A percentile compares a stretch with the other conserved stretches of the same genome.
Conservation (phyloP, 2,329 filamentous ascomycete species). For the Hymenoscyphus fraxineus region DNA sequence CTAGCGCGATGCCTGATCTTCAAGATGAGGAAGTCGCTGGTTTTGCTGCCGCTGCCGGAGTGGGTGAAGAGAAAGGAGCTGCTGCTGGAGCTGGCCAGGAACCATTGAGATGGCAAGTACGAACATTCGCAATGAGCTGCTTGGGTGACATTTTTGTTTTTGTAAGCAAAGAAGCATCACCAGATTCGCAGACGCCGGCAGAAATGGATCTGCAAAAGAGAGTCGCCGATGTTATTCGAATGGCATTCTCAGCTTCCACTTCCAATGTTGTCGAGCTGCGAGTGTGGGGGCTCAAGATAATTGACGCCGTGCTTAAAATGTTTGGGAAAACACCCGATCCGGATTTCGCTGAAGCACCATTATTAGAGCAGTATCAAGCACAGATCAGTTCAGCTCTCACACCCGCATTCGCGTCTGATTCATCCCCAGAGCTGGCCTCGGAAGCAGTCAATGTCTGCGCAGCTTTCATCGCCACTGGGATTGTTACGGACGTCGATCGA, state of each 20-base stretch:
- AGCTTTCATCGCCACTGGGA: conserved; percentile 95
- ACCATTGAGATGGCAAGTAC: conserved; percentile 89
- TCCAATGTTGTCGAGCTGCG: conserved; percentile 86
- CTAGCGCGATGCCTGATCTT: conserved; percentile 65
- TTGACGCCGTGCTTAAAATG: conserved; percentile 89
- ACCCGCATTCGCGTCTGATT: conserved; percentile 92
- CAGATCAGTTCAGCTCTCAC: conserved; percentile 97
- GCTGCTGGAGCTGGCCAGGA: conserved; percentile 67
- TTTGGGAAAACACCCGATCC: conserved; percentile 95
- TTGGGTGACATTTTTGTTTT: conserved; percentile 77
- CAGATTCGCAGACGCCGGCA: conserved; percentile 73
- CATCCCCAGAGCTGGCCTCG: conserved; percentile 89
- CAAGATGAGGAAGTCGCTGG: conserved; percentile 96
- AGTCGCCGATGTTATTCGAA: conserved; percentile 88
- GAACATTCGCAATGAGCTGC: conserved; percentile 88
- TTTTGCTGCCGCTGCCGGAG: conserved; percentile 71
- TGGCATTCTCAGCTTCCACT: conserved; percentile 96
- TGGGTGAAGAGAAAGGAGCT: conserved; percentile 53
- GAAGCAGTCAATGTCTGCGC: conserved; percentile 97
- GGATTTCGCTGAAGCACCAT: conserved; percentile 93
- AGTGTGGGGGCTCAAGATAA: conserved; percentile 88
- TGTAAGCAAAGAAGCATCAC: conserved; percentile 72
- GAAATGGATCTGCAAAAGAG: conserved; percentile 75
- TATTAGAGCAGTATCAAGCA: conserved; percentile 96
- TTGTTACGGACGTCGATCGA: conserved; percentile 95